These are phyloP conservation scores for Tetrahymena malaccensis DNA, from an alignment of 73 alveolate species.

Conservation along the genomic window DNA sequence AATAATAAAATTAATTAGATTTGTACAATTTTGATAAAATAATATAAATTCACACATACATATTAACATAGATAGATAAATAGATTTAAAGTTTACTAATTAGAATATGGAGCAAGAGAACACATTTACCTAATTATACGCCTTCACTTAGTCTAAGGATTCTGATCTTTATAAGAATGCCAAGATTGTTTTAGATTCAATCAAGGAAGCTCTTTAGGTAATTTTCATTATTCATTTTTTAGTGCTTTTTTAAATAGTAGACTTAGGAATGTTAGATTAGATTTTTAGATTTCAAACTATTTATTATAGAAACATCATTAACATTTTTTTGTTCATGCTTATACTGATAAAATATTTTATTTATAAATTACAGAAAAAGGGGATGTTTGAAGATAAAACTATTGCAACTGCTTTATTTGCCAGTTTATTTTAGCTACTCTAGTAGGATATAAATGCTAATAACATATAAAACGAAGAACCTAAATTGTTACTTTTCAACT, in stretches of 20 bases:
- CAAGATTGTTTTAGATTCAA: neutral
- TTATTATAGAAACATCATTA: neutral
- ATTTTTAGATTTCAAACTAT: neutral
- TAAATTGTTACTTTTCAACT: neutral
- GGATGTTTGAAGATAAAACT: neutral
- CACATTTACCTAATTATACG: neutral
- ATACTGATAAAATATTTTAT: neutral
- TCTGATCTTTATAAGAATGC: neutral
- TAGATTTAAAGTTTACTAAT: neutral
- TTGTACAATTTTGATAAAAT: neutral
- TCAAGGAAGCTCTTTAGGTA: neutral
- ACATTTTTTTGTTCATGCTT: neutral
- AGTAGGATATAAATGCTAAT: neutral
- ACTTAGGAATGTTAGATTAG: neutral
- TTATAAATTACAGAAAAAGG: neutral
- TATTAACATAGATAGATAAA: neutral
- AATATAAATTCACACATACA: neutral
- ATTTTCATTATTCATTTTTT: neutral
- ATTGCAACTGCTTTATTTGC: neutral
- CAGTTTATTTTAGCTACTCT: neutral
- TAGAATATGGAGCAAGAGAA: neutral
- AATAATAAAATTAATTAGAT: neutral
- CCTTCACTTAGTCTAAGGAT: neutral
- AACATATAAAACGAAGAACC: neutral
- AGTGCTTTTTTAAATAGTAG: neutral